phyloP scores from a whole-genome alignment of 352 stramenopile genomes.

The Phytophthora constricta region DNA sequence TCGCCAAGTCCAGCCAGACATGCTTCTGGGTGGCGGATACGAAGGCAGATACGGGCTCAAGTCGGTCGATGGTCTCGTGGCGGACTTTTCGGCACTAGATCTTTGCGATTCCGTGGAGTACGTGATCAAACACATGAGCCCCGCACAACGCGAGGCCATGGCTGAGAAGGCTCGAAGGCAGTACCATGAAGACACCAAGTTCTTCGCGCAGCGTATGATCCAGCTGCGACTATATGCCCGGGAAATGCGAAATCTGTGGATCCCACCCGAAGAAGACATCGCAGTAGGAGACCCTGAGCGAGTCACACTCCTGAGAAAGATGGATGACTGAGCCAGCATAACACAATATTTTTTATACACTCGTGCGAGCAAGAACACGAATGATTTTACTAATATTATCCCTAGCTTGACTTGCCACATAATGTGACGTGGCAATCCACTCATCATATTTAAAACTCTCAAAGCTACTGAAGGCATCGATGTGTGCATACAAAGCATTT shows the following conservation, averaged over 20 bases:
- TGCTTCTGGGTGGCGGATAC: conserved; percentile 31
- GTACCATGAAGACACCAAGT: conserved; percentile 58
- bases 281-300: conserved; percentile 35
- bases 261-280: conserved; percentile 34
- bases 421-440: no score
- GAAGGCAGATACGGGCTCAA: conserved; percentile 28
- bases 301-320: conserved; percentile 15
- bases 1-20: conserved; percentile 6
- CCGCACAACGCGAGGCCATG: conserved; percentile 32
- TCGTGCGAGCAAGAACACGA: no score
- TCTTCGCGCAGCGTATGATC: conserved; percentile 53
- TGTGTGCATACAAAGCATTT: no score
- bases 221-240: conserved; percentile 38
- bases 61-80: conserved; percentile 30
- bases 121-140: conserved; percentile 32
- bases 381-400: no score
- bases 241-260: conserved; percentile 25
- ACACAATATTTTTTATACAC: no score
- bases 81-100: conserved; percentile 23
- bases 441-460: no score
- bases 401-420: no score
- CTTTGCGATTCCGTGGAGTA: conserved; percentile 40
- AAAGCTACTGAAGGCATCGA: no score
- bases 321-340: conserved; percentile 16
- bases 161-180: conserved; percentile 34